These are phyloP conservation scores for Ramaria sp. DNA, from an alignment of 768 basidiomycete species.

Conservation along the genomic window DNA sequence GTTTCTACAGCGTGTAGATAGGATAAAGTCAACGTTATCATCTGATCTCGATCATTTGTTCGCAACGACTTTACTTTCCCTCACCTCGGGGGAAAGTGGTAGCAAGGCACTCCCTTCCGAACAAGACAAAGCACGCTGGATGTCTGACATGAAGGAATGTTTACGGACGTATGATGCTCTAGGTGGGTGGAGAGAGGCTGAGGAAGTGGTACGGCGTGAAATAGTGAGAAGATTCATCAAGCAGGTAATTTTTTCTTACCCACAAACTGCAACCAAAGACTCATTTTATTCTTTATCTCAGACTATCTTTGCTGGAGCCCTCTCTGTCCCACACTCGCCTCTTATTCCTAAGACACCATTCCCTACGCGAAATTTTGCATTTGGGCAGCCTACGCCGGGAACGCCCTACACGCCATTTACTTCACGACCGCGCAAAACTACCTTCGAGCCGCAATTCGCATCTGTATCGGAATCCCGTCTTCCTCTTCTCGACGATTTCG, in stretches of 20 bases:
- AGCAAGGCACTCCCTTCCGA: conserved; percentile 37
- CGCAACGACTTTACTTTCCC: conserved; percentile 40
- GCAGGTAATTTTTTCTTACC: conserved; percentile 39
- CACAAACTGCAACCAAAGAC: background rate
- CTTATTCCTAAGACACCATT: conserved; percentile 71
- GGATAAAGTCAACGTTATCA: conserved; percentile 74
- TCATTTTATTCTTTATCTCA: conserved; percentile 20
- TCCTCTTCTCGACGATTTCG: conserved; percentile 48
- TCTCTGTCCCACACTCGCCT: conserved; percentile 61
- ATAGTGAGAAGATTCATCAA: conserved; percentile 67
- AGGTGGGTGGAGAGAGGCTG: conserved; percentile 77
- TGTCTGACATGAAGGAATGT: conserved; percentile 66
- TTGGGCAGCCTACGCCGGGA: conserved; percentile 30
- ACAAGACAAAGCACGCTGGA: conserved; percentile 49
- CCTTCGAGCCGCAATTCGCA: conserved; percentile 24
- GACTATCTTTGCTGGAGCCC: conserved; percentile 66
- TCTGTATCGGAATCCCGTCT: conserved; percentile 18
- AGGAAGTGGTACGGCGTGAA: conserved; percentile 68
- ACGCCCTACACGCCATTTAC: conserved; percentile 41
- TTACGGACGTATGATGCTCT: conserved; percentile 70
- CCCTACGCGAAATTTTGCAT: conserved; percentile 31
- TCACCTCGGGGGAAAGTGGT: conserved; percentile 30
- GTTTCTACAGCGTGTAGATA: conserved; percentile 59
- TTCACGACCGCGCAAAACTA: conserved; percentile 30
- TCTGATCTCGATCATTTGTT: conserved; percentile 83